Evolutionary conservation across 1,284 basidiomycete genomes (phyloP).

Genomic region (Lignosus rhinocerotis): DNA sequence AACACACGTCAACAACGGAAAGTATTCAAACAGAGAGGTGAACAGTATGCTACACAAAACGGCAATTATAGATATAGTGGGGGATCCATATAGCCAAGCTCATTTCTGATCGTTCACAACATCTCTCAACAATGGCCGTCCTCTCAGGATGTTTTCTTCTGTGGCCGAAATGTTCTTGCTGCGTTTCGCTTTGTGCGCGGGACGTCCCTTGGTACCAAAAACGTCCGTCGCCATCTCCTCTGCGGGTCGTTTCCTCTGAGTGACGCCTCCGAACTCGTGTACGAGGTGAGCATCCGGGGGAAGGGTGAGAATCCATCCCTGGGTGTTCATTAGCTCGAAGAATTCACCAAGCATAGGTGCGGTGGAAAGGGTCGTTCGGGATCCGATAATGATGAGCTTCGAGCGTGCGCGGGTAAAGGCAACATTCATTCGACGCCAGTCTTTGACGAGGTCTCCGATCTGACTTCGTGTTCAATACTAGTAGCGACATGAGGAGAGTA

Average conservation of each 20-base stretch:
- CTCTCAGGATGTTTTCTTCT: constrained; percentile 48
- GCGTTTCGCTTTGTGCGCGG: constrained; percentile 25
- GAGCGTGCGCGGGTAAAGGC: constrained; percentile 91
- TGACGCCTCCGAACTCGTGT: constrained; percentile 38
- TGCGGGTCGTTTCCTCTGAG: constrained; percentile 22
- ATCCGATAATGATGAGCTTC: constrained; percentile 91
- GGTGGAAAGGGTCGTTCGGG: constrained; percentile 66
- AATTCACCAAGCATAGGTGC: constrained; percentile 71
- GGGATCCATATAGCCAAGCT: neutral
- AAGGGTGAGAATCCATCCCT: constrained; percentile 69
- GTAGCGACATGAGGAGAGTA: neutral
- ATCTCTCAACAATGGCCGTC: constrained; percentile 59
- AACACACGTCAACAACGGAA: no score
- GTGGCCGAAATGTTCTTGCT: constrained; percentile 34
- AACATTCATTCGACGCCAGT: constrained; percentile 96
- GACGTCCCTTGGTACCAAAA: neutral
- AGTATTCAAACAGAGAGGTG: neutral
- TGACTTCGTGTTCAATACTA: constrained; percentile 33
- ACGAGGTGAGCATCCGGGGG: constrained; percentile 51
- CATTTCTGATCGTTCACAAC: constrained; percentile 44
- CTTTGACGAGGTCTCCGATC: constrained; percentile 91
- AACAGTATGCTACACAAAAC: neutral
- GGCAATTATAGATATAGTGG: neutral
- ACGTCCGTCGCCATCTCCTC: constrained; percentile 12
- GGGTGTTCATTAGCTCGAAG: constrained; percentile 69